Percentiles rank a stretch among this genome's conserved stretches.
These are phyloP conservation scores for Akanthomyces uredinophilus DNA, from an alignment of 2,329 filamentous ascomycete genomes.

Conservation along the genomic window DNA sequence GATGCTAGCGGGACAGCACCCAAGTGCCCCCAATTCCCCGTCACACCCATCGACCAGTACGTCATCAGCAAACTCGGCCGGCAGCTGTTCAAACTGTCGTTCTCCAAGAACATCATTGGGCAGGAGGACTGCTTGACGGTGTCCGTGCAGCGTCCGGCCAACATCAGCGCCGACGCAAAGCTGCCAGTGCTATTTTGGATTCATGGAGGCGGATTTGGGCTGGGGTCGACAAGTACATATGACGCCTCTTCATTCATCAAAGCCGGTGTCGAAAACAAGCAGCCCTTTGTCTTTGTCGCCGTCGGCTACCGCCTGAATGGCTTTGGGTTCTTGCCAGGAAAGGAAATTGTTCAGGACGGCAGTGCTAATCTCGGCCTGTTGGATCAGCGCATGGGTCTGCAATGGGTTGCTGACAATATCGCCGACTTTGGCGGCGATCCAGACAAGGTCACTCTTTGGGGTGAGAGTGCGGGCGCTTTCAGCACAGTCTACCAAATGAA, in stretches of 20 bases:
- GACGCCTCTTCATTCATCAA: constrained; percentile 32
- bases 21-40: no score
- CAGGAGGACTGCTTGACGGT: constrained; percentile 49
- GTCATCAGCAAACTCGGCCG: no score
- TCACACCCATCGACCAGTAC: no score
- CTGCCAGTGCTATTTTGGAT: constrained; percentile 56
- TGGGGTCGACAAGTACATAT: constrained; percentile 32
- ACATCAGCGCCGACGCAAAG: constrained; percentile 36
- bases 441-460: constrained; percentile 59
- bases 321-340: constrained; percentile 57
- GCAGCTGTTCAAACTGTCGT: constrained; percentile 30
- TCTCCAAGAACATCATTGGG: constrained; percentile 38
- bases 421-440: constrained; percentile 62
- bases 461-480: constrained; percentile 54
- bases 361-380: constrained; percentile 54
- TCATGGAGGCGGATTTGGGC: constrained; percentile 46
- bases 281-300: constrained; percentile 58
- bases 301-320: constrained; percentile 61
- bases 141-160: constrained; percentile 42
- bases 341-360: constrained; percentile 50
- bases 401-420: constrained; percentile 63
- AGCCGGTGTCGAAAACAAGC: constrained; percentile 35
- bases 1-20: no score
- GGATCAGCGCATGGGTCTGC: constrained; percentile 54
- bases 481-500: constrained; percentile 59